These are phyloP conservation scores for Russula vinacea DNA, from an alignment of 768 basidiomycete species.

Conservation along the genomic window DNA sequence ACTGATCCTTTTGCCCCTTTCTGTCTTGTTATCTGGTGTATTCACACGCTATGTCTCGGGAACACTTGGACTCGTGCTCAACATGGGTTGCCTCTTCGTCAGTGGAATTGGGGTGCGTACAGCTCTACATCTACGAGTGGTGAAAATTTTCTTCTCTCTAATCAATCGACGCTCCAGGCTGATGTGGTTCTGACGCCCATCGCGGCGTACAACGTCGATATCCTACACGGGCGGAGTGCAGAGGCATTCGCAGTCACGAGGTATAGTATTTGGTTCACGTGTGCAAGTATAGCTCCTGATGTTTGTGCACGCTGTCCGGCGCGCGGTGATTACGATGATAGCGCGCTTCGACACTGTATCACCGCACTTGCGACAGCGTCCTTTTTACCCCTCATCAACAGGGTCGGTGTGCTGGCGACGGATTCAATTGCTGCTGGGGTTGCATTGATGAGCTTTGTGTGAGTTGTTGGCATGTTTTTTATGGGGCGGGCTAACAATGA, in stretches of 20 bases:
- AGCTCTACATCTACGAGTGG: background rate
- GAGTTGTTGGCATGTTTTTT: constrained; percentile 32
- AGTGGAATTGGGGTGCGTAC: constrained; percentile 60
- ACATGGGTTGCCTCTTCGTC: constrained; percentile 54
- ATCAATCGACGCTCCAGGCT: constrained; percentile 40
- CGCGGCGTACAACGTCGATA: constrained; percentile 57
- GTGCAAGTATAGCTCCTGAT: background rate
- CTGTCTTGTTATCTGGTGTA: constrained; percentile 49
- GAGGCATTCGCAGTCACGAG: constrained; percentile 57
- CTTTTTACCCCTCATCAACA: constrained; percentile 54
- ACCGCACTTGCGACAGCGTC: constrained; percentile 44
- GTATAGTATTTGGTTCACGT: constrained; percentile 39
- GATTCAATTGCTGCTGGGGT: constrained; percentile 47
- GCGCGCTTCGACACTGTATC: constrained; percentile 48
- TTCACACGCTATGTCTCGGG: constrained; percentile 52
- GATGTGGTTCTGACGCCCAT: constrained; percentile 55
- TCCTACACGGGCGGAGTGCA: constrained; percentile 58
- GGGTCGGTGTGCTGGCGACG: constrained; percentile 50
- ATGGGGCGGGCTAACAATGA: background rate
- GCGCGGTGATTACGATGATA: constrained; percentile 31
- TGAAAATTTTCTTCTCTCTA: background rate
- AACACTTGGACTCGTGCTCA: constrained; percentile 47
- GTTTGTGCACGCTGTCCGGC: background rate
- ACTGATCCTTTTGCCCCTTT: constrained; percentile 50
- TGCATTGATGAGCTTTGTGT: constrained; percentile 53